phyloP scores from a whole-genome alignment of 345 rosid species.

The Dipteronia dyeriana region DNA sequence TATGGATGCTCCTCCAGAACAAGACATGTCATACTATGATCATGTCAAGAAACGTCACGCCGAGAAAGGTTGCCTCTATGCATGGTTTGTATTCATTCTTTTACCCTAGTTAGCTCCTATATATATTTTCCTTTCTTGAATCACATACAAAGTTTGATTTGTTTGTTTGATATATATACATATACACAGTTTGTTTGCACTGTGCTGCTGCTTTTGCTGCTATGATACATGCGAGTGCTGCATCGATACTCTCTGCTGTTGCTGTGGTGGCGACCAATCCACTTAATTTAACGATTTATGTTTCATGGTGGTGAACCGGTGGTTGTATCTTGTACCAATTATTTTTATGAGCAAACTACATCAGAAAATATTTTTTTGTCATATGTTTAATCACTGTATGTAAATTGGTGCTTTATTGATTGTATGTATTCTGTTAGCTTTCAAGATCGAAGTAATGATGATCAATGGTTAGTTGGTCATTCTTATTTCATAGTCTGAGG shows the following conservation, averaged over 20 bases:
- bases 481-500: background rate
- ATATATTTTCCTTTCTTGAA: background rate
- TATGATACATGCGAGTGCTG: slow-evolving; percentile 42
- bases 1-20: slow-evolving; percentile 38
- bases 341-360: background rate
- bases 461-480: too few relatives aligned
- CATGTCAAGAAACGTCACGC: slow-evolving; percentile 40
- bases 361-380: background rate
- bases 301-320: background rate
- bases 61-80: slow-evolving; percentile 55
- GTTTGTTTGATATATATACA: background rate
- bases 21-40: slow-evolving; percentile 38
- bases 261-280: slow-evolving; percentile 11
- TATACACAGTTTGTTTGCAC: slow-evolving; percentile 35
- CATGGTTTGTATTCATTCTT: slow-evolving; percentile 28
- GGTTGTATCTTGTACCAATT: background rate
- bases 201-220: slow-evolving; percentile 55
- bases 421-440: background rate
- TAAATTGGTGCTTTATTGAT: background rate
- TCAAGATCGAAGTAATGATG: background rate
- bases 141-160: background rate
- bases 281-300: background rate
- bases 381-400: background rate
- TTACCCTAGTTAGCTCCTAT: too few relatives aligned
- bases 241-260: slow-evolving; percentile 34